A percentile compares a stretch with the other conserved stretches of the same genome.
Evolutionary conservation across 306 rosid genomes (phyloP).

Genomic region (Lablab purpureus): DNA sequence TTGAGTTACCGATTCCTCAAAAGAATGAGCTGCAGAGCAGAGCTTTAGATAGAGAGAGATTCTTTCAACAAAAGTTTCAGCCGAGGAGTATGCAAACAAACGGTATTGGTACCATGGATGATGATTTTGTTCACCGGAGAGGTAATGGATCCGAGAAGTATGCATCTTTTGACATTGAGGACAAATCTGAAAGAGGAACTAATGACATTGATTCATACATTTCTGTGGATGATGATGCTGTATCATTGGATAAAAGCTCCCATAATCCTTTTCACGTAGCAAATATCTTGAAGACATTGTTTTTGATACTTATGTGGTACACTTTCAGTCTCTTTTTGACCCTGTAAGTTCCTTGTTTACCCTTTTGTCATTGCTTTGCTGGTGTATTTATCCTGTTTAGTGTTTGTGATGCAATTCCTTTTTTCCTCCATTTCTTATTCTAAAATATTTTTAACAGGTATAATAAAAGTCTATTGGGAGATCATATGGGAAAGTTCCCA

Average conservation of each 20-base stretch:
- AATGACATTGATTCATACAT: constrained; percentile 45
- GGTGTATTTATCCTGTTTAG: constrained; percentile 2
- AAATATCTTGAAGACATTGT: constrained; percentile 79
- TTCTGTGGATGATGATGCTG: constrained; percentile 53
- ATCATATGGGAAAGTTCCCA: constrained; percentile 92
- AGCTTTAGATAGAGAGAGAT: constrained; percentile 51
- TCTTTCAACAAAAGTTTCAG: constrained; percentile 50
- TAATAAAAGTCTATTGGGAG: constrained; percentile 92
- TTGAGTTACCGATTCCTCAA: constrained; percentile 64
- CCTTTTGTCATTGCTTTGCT: constrained; percentile 24
- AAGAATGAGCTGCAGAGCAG: constrained; percentile 54
- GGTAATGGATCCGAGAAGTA: constrained; percentile 61
- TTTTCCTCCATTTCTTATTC: constrained; percentile 22
- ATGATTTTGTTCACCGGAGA: constrained; percentile 55
- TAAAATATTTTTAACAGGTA: constrained; percentile 69
- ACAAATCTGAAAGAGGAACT: constrained; percentile 53
- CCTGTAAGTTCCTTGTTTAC: constrained; percentile 72
- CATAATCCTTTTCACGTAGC: constrained; percentile 57
- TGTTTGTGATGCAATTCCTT: constrained; percentile 19
- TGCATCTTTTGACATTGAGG: constrained; percentile 74
- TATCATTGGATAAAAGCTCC: constrained; percentile 42
- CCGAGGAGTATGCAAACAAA: constrained; percentile 57
- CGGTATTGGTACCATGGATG: constrained; percentile 59
- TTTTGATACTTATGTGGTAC: constrained; percentile 89
- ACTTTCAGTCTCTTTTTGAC: constrained; percentile 94